These are phyloP conservation scores for Psophocarpus tetragonolobus DNA, from an alignment of 306 rosid species.

Conservation along the genomic window DNA sequence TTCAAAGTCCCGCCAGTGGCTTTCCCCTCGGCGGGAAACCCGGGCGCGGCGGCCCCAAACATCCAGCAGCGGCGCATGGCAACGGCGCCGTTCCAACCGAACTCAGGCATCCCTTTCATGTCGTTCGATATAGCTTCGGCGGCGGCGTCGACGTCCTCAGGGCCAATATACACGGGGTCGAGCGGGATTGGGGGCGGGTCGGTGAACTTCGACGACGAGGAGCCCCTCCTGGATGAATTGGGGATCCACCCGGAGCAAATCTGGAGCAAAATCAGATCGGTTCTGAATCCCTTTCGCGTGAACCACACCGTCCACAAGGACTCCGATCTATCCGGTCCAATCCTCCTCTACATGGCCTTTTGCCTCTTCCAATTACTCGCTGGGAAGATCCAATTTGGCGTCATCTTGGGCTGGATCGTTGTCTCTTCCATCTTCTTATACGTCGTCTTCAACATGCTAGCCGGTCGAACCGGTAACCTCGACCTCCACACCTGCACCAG, in stretches of 20 bases:
- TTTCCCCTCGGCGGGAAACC: conserved; percentile 75
- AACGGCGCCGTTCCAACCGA: conserved; percentile 84
- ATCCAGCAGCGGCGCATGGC: conserved; percentile 75
- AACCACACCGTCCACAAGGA: conserved; percentile 74
- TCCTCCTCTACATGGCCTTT: conserved; percentile 79
- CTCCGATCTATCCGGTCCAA: conserved; percentile 91
- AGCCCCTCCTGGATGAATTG: conserved; percentile 92
- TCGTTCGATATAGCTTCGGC: conserved; percentile 90
- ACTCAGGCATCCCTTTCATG: conserved; percentile 87
- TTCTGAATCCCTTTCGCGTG: conserved; percentile 78
- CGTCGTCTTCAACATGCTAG: conserved; percentile 91
- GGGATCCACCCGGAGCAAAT: conserved; percentile 97
- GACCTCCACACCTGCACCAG: conserved; percentile 92
- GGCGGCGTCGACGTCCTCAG: conserved; percentile 65
- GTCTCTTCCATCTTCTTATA: conserved; percentile 88
- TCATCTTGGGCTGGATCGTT: conserved; percentile 93
- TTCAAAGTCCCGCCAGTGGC: conserved; percentile 89
- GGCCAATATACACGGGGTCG: conserved; percentile 59
- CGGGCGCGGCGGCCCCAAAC: conserved; percentile 45
- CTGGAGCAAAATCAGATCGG: conserved; percentile 85
- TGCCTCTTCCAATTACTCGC: conserved; percentile 94
- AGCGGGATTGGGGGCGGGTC: conserved; percentile 48
- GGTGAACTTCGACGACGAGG: conserved; percentile 81
- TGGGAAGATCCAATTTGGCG: conserved; percentile 95
- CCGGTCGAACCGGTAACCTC: conserved; percentile 84